Evolutionary conservation across 768 basidiomycete genomes (phyloP).

Genomic region (Hortiboletus flavorubellus): DNA sequence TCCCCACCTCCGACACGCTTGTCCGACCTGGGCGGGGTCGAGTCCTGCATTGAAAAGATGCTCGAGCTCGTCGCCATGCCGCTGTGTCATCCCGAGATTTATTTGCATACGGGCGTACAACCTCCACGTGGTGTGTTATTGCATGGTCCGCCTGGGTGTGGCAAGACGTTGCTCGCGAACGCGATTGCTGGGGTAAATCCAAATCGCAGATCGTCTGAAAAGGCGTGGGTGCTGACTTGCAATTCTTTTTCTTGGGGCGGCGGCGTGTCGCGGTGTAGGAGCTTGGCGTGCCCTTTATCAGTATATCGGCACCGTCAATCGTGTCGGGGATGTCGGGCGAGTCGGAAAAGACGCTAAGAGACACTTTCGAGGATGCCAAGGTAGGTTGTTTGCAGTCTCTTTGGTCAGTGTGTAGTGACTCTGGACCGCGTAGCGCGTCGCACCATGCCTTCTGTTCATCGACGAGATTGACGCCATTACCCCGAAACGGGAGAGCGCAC

Average conservation of each 20-base stretch:
- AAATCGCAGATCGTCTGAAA: neutral
- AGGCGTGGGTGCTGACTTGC: neutral
- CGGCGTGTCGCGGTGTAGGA: conserved; percentile 49
- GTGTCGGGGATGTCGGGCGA: conserved; percentile 99
- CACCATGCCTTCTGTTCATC: conserved; percentile 92
- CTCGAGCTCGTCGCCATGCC: conserved; percentile 97
- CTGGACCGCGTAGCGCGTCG: conserved; percentile 55
- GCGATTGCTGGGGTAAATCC: conserved; percentile 87
- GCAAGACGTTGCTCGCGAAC: conserved; percentile 91
- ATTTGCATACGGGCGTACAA: conserved; percentile 88
- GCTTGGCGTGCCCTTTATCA: conserved; percentile 89
- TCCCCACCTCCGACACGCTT: conserved; percentile 72
- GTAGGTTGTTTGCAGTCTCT: conserved; percentile 36
- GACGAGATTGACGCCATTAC: conserved; percentile 99
- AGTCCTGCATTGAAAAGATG: conserved; percentile 84
- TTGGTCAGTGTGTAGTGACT: neutral
- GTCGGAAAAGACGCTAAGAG: conserved; percentile 92
- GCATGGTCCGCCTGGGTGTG: conserved; percentile 96
- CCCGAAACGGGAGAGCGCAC: conserved; percentile 95
- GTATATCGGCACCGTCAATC: conserved; percentile 90
- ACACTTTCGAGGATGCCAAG: conserved; percentile 97
- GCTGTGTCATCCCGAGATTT: conserved; percentile 91
- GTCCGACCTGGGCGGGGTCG: conserved; percentile 85
- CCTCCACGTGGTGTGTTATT: conserved; percentile 90
- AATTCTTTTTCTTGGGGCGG: neutral